phyloP scores from a whole-genome alignment of 1,284 basidiomycete species.

The Golubevia pallescens region DNA sequence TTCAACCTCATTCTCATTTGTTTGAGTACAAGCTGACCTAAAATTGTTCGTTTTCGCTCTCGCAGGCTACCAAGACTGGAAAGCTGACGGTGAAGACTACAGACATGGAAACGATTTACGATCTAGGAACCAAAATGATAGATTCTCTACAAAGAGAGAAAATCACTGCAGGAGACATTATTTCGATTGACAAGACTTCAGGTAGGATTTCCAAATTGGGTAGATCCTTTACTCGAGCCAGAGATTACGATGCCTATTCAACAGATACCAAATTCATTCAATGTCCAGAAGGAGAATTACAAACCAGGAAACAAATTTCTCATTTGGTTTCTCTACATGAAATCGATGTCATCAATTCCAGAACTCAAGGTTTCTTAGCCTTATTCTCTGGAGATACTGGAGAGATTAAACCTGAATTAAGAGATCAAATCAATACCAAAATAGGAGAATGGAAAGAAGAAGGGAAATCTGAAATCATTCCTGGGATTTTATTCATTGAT shows the following conservation, averaged over 20 bases:
- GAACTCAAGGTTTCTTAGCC: constrained; percentile 82
- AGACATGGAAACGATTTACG: constrained; percentile 99
- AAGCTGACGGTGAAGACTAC: constrained; percentile 98
- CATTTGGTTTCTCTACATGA: constrained; percentile 97
- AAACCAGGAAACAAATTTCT: constrained; percentile 93
- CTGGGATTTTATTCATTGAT: constrained; percentile 75
- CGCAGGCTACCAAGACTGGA: constrained; percentile 92
- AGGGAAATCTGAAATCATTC: constrained; percentile 96
- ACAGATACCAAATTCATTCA: constrained; percentile 92
- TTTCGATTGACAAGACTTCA: constrained; percentile 93
- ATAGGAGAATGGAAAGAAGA: constrained; percentile 98
- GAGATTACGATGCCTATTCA: constrained; percentile 85
- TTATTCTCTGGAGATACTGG: constrained; percentile 86
- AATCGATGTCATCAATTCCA: constrained; percentile 98
- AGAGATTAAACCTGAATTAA: constrained; percentile 95
- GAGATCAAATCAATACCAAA: constrained; percentile 95
- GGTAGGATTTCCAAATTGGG: constrained; percentile 97
- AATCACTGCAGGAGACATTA: constrained; percentile 92
- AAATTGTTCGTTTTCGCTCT: not conserved
- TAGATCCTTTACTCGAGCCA: constrained; percentile 89
- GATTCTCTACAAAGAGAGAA: constrained; percentile 96
- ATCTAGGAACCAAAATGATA: constrained; percentile 99
- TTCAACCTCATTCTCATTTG: constrained; percentile 3
- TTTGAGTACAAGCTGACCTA: not conserved
- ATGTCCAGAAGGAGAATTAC: constrained; percentile 96